Evolutionary conservation across 345 rosid genomes (phyloP).

Genomic region (Gynandropsis gynandra): DNA sequence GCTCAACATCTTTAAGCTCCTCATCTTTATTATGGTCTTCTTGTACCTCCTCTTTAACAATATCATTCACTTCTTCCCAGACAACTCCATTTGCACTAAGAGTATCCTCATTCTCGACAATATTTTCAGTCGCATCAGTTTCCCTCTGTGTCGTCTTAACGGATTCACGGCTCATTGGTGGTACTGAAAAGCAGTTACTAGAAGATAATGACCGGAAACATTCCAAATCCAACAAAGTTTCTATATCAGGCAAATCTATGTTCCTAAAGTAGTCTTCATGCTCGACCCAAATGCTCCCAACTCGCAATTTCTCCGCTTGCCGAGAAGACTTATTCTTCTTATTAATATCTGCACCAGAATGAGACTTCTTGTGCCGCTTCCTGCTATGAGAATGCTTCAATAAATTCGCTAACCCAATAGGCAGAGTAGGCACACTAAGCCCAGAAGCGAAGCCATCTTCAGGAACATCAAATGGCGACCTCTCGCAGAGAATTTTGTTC

Average conservation of each 20-base stretch:
- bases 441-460: conserved; percentile 45
- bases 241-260: conserved; percentile 63
- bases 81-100: conserved; percentile 18
- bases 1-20: conserved; percentile 28
- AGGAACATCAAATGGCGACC: conserved; percentile 62
- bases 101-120: conserved; percentile 18
- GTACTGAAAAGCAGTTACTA: conserved; percentile 43
- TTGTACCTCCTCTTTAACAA: conserved; percentile 15
- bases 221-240: conserved; percentile 43
- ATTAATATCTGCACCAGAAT: conserved; percentile 36
- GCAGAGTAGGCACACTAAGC: conserved; percentile 42
- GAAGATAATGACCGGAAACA: conserved; percentile 38
- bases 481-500: conserved; percentile 57
- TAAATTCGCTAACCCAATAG: conserved; percentile 54
- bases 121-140: conserved; percentile 15
- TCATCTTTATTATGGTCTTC: conserved; percentile 15
- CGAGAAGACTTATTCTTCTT: conserved; percentile 64
- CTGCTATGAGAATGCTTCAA: conserved; percentile 62
- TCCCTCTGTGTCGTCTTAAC: conserved; percentile 22
- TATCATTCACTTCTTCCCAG: conserved; percentile 21
- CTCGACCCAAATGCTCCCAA: conserved; percentile 63
- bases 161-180: conserved; percentile 31
- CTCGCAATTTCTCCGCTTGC: conserved; percentile 49
- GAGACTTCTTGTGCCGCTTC: conserved; percentile 74
- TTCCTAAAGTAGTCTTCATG: conserved; percentile 82